These are phyloP conservation scores for Coemansia javaensis DNA, from an alignment of 192 early-diverging fungal genomes.

Conservation along the genomic window DNA sequence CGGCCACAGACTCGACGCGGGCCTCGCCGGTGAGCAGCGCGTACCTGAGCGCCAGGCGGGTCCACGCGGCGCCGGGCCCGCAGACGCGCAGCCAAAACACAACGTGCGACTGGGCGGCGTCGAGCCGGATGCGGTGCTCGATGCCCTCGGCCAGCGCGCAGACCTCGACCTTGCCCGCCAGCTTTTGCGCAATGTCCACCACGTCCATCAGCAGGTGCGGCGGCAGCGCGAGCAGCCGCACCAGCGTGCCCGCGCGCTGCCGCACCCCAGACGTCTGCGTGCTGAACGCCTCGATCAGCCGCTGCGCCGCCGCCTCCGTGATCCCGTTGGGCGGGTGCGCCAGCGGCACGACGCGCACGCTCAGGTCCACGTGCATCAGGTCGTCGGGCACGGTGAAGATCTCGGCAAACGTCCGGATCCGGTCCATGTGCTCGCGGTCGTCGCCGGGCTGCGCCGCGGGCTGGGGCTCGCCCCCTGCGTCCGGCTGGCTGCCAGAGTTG, in stretches of 20 bases:
- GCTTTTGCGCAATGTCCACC: conserved; percentile 21
- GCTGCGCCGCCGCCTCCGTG: conserved; percentile 27
- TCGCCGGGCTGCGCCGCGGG: not conserved
- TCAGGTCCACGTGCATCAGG: conserved; percentile 34
- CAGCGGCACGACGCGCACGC: conserved; percentile 44
- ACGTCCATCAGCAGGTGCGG: conserved; percentile 44
- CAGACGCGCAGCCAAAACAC: conserved; percentile 16
- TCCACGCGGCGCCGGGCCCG: conserved; percentile 4
- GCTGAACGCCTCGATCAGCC: conserved; percentile 24
- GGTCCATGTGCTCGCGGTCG: conserved; percentile 7
- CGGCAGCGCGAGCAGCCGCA: conserved; percentile 36
- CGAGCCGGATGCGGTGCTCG: conserved; percentile 28
- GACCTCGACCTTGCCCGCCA: conserved; percentile 9
- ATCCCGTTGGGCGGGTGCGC: conserved; percentile 43
- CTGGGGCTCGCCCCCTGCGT: too few species aligned
- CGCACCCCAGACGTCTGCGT: conserved; percentile 18
- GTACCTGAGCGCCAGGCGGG: conserved; percentile 17
- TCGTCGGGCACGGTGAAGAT: conserved; percentile 21
- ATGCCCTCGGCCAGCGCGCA: conserved; percentile 15
- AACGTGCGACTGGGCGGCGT: conserved; percentile 7
- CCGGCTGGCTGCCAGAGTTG: too few species aligned
- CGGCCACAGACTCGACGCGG: conserved; percentile 3
- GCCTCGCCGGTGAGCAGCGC: conserved; percentile 23
- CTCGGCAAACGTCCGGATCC: conserved; percentile 9
- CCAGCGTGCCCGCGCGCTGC: conserved; percentile 33